phyloP scores from a whole-genome alignment of 768 basidiomycete genomes.

The Naematelia encephala region DNA sequence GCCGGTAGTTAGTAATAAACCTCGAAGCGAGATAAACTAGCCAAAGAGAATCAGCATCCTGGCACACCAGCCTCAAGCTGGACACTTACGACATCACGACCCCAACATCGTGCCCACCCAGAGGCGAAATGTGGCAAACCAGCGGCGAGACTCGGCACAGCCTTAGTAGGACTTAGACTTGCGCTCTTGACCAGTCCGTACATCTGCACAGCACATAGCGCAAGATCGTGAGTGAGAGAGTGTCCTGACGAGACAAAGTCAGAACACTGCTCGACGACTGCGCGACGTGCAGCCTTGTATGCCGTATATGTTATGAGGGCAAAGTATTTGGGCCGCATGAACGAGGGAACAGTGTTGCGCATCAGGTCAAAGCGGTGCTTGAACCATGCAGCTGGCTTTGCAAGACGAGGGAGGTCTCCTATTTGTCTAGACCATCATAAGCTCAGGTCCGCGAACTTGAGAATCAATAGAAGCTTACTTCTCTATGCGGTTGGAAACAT shows the following conservation, averaged over 20 bases:
- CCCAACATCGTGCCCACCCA: slow-evolving; percentile 97
- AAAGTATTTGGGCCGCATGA: slow-evolving; percentile 94
- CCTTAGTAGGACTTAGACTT: slow-evolving; percentile 64
- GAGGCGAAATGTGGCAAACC: slow-evolving; percentile 91
- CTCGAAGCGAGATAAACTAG: slow-evolving; percentile 81
- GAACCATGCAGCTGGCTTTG: slow-evolving; percentile 74
- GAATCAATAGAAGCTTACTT: slow-evolving; percentile 59
- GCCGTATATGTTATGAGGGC: slow-evolving; percentile 84
- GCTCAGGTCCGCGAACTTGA: not conserved
- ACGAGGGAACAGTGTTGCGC: slow-evolving; percentile 69
- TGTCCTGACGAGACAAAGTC: slow-evolving; percentile 82
- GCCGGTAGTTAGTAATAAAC: slow-evolving; percentile 89
- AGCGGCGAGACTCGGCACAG: slow-evolving; percentile 81
- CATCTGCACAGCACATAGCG: slow-evolving; percentile 70
- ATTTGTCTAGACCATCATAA: slow-evolving; percentile 49
- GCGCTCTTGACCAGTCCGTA: slow-evolving; percentile 85
- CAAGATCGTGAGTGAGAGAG: slow-evolving; percentile 83
- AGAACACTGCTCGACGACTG: slow-evolving; percentile 80
- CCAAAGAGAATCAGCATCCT: not conserved
- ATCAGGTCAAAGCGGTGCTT: slow-evolving; percentile 81
- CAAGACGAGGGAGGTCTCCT: slow-evolving; percentile 65
- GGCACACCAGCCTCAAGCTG: slow-evolving; percentile 2
- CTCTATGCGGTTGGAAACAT: slow-evolving; percentile 66
- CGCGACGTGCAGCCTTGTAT: slow-evolving; percentile 82
- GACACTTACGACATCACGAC: slow-evolving; percentile 59